phyloP scores from a whole-genome alignment of 345 rosid genomes.

The Mallotus nudiflorus region DNA sequence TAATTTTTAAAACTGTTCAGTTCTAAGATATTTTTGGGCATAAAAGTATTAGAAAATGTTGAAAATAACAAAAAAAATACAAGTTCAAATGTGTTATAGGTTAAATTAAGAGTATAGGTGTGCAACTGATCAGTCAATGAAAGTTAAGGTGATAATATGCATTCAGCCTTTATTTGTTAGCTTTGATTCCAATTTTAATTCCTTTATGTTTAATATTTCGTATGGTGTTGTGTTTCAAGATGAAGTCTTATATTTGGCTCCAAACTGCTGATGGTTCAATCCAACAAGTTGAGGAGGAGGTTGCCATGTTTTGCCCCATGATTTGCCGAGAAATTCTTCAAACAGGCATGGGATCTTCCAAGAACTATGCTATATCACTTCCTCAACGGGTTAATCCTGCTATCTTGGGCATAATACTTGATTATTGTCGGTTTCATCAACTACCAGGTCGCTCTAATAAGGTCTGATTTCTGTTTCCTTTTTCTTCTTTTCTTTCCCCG shows the following conservation, averaged over 20 bases:
- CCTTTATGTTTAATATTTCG: conserved; percentile 2
- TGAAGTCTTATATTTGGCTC: conserved; percentile 87
- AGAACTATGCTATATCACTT: conserved; percentile 73
- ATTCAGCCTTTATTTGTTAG: too few relatives aligned
- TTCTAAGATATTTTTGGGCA: too few relatives aligned
- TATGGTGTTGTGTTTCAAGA: conserved; percentile 30
- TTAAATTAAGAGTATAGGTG: too few relatives aligned
- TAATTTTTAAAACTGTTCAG: too few relatives aligned
- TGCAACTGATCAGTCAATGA: too few relatives aligned
- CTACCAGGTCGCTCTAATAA: conserved; percentile 74
- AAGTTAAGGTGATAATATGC: too few relatives aligned
- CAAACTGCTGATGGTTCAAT: conserved; percentile 84
- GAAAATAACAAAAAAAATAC: too few relatives aligned
- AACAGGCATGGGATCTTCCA: conserved; percentile 79
- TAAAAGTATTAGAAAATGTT: too few relatives aligned
- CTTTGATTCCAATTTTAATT: background rate
- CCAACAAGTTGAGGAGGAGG: conserved; percentile 91
- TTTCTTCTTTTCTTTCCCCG: background rate
- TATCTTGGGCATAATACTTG: conserved; percentile 71
- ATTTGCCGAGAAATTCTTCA: conserved; percentile 76
- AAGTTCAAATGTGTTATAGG: too few relatives aligned
- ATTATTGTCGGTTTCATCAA: conserved; percentile 89
- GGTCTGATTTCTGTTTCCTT: conserved; percentile 33
- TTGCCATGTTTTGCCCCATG: conserved; percentile 92
- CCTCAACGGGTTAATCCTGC: conserved; percentile 84